Conservation (phyloP, 768 basidiomycete species). For the Boletus rubroflammeus region DNA sequence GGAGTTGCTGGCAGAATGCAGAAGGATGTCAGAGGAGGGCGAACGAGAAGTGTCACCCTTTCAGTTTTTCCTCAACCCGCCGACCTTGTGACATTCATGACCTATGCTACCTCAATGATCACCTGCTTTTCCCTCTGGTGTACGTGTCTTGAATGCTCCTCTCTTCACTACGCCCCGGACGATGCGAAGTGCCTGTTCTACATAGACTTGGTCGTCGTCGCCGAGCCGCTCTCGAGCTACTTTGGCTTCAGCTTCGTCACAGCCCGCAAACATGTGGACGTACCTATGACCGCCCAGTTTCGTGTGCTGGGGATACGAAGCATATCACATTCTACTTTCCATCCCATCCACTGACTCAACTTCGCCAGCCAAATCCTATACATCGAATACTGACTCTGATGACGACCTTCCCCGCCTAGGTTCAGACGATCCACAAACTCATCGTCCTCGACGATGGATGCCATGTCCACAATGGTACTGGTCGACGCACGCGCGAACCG, state of each 20-base stretch:
- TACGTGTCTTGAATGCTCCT: constrained; percentile 70
- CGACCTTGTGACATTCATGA: constrained; percentile 1
- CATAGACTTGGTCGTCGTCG: constrained; percentile 8
- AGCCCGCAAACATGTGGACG: constrained; percentile 21
- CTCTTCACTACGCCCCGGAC: constrained; percentile 52
- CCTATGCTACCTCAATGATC: constrained; percentile 14
- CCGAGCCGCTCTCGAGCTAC: constrained; percentile 28
- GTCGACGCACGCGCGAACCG: constrained; percentile 53
- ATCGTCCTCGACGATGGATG: constrained; percentile 16
- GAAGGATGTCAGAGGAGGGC: constrained; percentile 38
- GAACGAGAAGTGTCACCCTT: constrained; percentile 28
- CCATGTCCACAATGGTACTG: constrained; percentile 23
- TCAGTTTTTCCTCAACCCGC: constrained; percentile 12
- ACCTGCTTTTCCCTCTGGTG: constrained; percentile 63
- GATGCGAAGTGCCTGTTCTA: constrained; percentile 47
- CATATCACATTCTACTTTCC: constrained; percentile 82
- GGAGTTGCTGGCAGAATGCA: constrained; percentile 54
- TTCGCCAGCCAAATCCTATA: constrained; percentile 87
- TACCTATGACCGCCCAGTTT: constrained; percentile 90
- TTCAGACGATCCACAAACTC: constrained; percentile 45
- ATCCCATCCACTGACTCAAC: constrained; percentile 71
- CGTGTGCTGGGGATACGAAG: constrained; percentile 90
- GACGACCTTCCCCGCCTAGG: constrained; percentile 59
- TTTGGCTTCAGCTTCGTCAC: background rate
- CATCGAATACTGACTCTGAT: constrained; percentile 67